Evolutionary conservation across 148 eudicot genomes (phyloP).

Genomic region (Suaeda aralocaspica): DNA sequence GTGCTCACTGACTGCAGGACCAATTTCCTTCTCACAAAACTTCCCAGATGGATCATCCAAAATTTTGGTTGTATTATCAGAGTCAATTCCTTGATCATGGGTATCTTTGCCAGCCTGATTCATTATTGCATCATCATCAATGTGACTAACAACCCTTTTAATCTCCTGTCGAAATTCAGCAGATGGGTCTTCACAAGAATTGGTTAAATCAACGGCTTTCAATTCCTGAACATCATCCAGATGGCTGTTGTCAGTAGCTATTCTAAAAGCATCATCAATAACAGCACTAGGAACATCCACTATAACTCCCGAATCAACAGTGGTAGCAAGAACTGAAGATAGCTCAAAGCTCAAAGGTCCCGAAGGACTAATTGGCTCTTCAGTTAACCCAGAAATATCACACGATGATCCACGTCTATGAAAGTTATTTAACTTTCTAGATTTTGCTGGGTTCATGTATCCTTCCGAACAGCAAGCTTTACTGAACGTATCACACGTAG

Average conservation of each 20-base stretch:
- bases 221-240: slow-evolving; percentile 19
- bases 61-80: slow-evolving; percentile 17
- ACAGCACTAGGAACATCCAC: slow-evolving; percentile 14
- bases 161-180: slow-evolving; percentile 12
- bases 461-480: slow-evolving; percentile 17
- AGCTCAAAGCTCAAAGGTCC: slow-evolving; percentile 23
- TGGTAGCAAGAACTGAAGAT: slow-evolving; percentile 22
- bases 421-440: slow-evolving; percentile 31
- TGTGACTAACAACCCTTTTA: background rate
- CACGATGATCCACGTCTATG: slow-evolving; percentile 21
- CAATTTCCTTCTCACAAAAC: slow-evolving; percentile 23
- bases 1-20: slow-evolving; percentile 19
- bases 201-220: slow-evolving; percentile 14
- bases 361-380: slow-evolving; percentile 28
- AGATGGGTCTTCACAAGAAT: slow-evolving; percentile 28
- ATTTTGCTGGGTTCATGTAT: slow-evolving; percentile 32
- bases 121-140: slow-evolving; percentile 8
- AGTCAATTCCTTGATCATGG: slow-evolving; percentile 17
- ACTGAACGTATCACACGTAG: slow-evolving; percentile 13
- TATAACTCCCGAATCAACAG: slow-evolving; percentile 20
- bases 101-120: slow-evolving; percentile 21
- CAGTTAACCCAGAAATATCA: slow-evolving; percentile 18
- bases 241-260: slow-evolving; percentile 19
- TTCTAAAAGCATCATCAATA: slow-evolving; percentile 11
- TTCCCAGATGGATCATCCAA: slow-evolving; percentile 26